phyloP scores from a whole-genome alignment of 2,329 filamentous ascomycete genomes.

The Aspergillus fijiensis region DNA sequence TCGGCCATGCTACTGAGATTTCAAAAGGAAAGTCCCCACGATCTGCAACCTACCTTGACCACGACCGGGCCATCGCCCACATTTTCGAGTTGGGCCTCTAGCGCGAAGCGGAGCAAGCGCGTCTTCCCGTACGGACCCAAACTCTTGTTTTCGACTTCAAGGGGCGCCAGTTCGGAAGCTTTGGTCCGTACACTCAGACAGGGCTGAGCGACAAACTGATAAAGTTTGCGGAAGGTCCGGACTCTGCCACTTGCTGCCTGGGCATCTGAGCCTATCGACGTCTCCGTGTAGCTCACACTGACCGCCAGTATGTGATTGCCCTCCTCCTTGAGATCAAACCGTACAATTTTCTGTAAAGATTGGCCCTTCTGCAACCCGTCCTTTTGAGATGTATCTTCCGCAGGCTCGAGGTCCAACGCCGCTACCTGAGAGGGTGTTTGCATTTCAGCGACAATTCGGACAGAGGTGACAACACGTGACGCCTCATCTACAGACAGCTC shows the following conservation, averaged over 20 bases:
- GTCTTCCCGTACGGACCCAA: constrained; percentile 46
- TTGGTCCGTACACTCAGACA: constrained; percentile 90
- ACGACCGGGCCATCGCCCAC: constrained; percentile 80
- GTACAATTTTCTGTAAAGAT: constrained; percentile 77
- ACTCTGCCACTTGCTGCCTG: constrained; percentile 61
- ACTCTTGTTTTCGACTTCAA: constrained; percentile 47
- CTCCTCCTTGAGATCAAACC: constrained; percentile 88
- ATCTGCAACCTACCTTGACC: constrained; percentile 59
- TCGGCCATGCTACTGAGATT: neutral
- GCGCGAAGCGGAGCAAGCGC: constrained; percentile 59
- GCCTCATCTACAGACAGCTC: constrained; percentile 55
- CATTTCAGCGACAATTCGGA: constrained; percentile 88
- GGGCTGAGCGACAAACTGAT: constrained; percentile 92
- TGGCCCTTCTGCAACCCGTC: constrained; percentile 49
- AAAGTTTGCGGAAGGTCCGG: constrained; percentile 88
- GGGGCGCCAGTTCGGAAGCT: constrained; percentile 61
- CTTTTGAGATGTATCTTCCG: constrained; percentile 49
- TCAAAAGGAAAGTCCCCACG: neutral
- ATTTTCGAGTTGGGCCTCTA: constrained; percentile 96
- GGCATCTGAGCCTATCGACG: constrained; percentile 51
- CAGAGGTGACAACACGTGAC: constrained; percentile 63
- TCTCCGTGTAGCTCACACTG: constrained; percentile 92
- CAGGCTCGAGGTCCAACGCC: constrained; percentile 55
- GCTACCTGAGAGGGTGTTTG: constrained; percentile 81
- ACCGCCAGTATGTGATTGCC: constrained; percentile 91